A percentile compares a stretch with the other conserved stretches of the same genome.
Conservation (phyloP, 2,329 filamentous ascomycete species). For the Alternaria viburni region DNA sequence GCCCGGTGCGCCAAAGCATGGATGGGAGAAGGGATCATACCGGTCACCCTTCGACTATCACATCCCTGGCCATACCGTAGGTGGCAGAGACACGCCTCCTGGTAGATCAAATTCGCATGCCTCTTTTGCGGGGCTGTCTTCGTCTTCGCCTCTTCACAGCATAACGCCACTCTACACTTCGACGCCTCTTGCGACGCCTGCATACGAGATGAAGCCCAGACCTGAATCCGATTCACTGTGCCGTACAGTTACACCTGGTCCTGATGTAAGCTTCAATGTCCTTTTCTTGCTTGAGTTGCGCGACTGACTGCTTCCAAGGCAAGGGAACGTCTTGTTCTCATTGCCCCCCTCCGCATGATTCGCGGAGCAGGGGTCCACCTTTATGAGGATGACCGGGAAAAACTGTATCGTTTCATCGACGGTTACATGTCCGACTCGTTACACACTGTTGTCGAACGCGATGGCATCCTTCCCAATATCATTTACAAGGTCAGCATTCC, state of each 20-base stretch:
- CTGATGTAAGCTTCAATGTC: background rate
- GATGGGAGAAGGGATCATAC: constrained; percentile 3
- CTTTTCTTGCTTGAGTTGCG: background rate
- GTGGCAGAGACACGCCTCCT: background rate
- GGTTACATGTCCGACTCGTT: constrained; percentile 12
- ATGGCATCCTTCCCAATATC: constrained; percentile 15
- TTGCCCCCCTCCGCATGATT: constrained; percentile 19
- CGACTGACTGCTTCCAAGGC: constrained; percentile 8
- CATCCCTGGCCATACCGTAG: background rate
- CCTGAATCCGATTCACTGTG: background rate
- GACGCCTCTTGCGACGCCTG: background rate
- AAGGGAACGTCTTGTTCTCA: constrained; percentile 9
- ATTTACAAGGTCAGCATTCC: constrained; percentile 18
- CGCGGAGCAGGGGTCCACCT: background rate
- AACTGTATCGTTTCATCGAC: constrained; percentile 13
- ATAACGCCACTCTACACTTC: background rate
- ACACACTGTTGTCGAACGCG: constrained; percentile 1
- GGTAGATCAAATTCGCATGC: background rate
- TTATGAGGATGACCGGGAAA: background rate
- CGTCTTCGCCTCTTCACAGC: background rate
- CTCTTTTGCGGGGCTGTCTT: background rate
- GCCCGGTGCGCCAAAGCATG: background rate
- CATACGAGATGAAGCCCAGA: background rate
- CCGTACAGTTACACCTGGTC: background rate
- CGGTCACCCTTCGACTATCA: constrained; percentile 8